Conservation (phyloP, 129 eudicot species). For the Chrysanthemum makinoi region DNA sequence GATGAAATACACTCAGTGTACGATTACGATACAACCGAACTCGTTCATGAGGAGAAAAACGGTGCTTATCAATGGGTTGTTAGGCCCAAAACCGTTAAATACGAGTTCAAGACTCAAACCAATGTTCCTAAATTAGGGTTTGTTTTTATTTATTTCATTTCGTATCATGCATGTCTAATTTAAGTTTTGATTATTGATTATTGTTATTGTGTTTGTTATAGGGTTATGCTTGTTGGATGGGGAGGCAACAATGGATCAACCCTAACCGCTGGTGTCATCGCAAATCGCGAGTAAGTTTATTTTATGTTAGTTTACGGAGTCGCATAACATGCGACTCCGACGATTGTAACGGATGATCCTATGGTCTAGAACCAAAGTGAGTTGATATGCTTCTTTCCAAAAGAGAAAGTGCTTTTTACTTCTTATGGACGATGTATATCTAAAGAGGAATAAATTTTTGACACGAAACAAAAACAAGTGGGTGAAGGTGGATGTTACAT, state of each 20-base stretch:
- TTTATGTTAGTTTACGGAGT: too few relatives aligned
- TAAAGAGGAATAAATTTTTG: background rate
- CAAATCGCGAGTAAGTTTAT: conserved; percentile 76
- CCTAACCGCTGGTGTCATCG: conserved; percentile 91
- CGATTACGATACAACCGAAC: conserved; percentile 87
- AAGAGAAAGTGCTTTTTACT: background rate
- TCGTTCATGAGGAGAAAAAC: conserved; percentile 79
- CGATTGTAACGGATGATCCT: background rate
- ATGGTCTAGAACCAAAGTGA: conserved; percentile 4
- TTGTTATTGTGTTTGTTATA: conserved; percentile 12
- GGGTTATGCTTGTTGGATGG: conserved; percentile 99
- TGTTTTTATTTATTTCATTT: conserved; percentile 8
- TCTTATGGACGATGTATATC: background rate
- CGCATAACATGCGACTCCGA: too few relatives aligned
- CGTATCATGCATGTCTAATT: background rate
- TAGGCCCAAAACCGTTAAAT: conserved; percentile 89
- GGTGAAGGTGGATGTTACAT: conserved; percentile 9
- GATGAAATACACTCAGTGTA: conserved; percentile 74
- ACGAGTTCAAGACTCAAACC: conserved; percentile 81
- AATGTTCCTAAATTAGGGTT: conserved; percentile 95
- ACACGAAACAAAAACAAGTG: conserved; percentile 7
- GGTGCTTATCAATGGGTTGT: conserved; percentile 91
- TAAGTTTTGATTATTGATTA: background rate
- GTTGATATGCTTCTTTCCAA: background rate
- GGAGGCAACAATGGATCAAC: conserved; percentile 99